Percentiles rank a stretch among this genome's conserved stretches.
phyloP scores from a whole-genome alignment of 129 eudicot species.

The Mikania micrantha region DNA sequence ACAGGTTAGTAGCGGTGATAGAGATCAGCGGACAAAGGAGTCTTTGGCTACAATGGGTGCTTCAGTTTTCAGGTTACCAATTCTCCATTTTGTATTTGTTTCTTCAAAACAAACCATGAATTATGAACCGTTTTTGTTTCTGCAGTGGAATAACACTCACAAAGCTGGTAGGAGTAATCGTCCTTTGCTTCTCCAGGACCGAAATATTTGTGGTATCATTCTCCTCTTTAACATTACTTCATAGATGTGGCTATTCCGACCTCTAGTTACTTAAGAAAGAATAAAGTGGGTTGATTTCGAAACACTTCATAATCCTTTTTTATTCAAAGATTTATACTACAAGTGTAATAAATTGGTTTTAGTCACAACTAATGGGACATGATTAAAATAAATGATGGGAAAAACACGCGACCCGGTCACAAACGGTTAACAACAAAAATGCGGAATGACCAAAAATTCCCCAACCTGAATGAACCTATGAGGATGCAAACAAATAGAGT shows the following conservation, averaged over 20 bases:
- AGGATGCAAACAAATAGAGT: too few species aligned
- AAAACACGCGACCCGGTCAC: too few species aligned
- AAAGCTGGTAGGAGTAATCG: conserved; percentile 92
- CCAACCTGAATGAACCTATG: too few species aligned
- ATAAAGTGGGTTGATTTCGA: background rate
- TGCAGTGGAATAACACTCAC: conserved; percentile 97
- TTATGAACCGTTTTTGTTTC: conserved; percentile 11
- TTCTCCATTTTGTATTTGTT: background rate
- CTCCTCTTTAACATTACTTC: conserved; percentile 15
- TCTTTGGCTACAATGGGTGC: conserved; percentile 98
- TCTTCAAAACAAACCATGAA: background rate
- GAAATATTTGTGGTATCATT: conserved; percentile 90
- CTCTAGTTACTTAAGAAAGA: background rate
- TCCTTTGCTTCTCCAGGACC: conserved; percentile 84
- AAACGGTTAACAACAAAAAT: too few species aligned
- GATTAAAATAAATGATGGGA: too few species aligned
- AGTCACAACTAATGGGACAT: too few species aligned
- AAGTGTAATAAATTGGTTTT: too few species aligned
- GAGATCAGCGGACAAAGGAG: conserved; percentile 82
- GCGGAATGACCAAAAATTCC: too few species aligned
- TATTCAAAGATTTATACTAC: background rate
- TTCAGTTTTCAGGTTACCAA: conserved; percentile 80
- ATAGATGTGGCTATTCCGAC: background rate
- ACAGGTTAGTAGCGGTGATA: conserved; percentile 78
- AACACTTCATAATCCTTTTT: background rate